A percentile compares a stretch with the other conserved stretches of the same genome.
Evolutionary conservation across 805 yeast genomes (phyloP).

Genomic region (Scheffersomyces stipitis): DNA sequence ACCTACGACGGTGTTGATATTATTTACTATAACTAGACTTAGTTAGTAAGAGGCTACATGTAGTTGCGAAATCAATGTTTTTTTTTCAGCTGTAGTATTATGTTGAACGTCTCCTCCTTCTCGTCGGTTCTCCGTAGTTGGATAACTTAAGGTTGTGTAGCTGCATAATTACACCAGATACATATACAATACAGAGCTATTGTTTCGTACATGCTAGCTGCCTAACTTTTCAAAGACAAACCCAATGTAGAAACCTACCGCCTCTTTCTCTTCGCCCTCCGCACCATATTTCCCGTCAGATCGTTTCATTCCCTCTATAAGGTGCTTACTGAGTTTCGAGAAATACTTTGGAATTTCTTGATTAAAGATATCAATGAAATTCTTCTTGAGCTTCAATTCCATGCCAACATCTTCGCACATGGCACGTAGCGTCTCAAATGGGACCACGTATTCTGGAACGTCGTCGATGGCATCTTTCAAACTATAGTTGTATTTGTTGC

Average conservation of each 20-base stretch:
- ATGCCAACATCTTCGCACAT: conserved; percentile 83
- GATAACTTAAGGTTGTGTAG: no score
- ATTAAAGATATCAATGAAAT: conserved; percentile 79
- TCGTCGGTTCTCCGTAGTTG: no score
- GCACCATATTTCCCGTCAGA: conserved; percentile 82
- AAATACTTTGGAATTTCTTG: conserved; percentile 73
- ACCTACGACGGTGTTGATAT: no score
- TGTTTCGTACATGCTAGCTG: no score
- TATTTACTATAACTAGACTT: no score
- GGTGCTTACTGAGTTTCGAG: conserved; percentile 54
- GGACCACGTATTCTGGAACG: conserved; percentile 96
- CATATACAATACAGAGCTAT: no score
- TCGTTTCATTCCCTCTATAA: conserved; percentile 68
- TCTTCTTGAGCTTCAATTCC: conserved; percentile 67
- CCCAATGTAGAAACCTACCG: conserved; percentile 82
- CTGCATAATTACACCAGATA: no score
- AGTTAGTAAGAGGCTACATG: no score
- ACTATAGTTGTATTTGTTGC: conserved; percentile 79
- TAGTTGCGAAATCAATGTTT: no score
- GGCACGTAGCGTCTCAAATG: conserved; percentile 82
- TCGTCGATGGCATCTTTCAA: conserved; percentile 92
- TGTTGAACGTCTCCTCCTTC: no score
- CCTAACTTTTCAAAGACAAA: conserved; percentile 74
- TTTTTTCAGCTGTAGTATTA: no score
- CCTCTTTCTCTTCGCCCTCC: conserved; percentile 86